Conservation (phyloP, 2,329 filamentous ascomycete genomes). For the Fusarium buharicum region DNA sequence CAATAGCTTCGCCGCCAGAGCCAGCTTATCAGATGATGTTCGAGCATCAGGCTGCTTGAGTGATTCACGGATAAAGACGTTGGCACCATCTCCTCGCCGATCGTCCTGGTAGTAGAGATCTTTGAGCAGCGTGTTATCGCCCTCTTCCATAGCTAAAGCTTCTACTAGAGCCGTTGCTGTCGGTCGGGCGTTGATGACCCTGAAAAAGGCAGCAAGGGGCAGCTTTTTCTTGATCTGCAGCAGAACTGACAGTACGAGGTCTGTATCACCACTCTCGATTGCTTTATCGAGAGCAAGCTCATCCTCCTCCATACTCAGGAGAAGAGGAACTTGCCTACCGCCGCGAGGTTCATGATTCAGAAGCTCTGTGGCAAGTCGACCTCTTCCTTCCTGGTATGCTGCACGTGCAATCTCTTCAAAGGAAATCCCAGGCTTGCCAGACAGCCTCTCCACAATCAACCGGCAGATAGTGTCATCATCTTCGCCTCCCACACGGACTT, state of each 20-base stretch:
- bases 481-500: slow-evolving; percentile 84
- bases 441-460: slow-evolving; percentile 85
- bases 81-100: slow-evolving; percentile 85
- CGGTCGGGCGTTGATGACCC: slow-evolving; percentile 85
- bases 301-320: slow-evolving; percentile 95
- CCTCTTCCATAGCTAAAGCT: slow-evolving; percentile 74
- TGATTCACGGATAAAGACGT: slow-evolving; percentile 87
- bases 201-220: slow-evolving; percentile 90
- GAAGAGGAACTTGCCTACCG: slow-evolving; percentile 93
- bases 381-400: slow-evolving; percentile 92
- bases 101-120: slow-evolving; percentile 99
- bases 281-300: slow-evolving; percentile 95
- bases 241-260: slow-evolving; percentile 90
- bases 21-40: slow-evolving; percentile 83
- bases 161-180: slow-evolving; percentile 91
- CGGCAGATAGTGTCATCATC: slow-evolving; percentile 90
- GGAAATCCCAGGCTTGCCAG: slow-evolving; percentile 90
- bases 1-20: slow-evolving; percentile 84
- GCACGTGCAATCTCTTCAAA: slow-evolving; percentile 94
- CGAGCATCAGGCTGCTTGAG: slow-evolving; percentile 76
- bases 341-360: slow-evolving; percentile 94
- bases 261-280: slow-evolving; percentile 93
- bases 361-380: slow-evolving; percentile 87
- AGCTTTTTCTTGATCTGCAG: slow-evolving; percentile 90
- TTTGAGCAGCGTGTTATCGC: slow-evolving; percentile 84